Conservation (phyloP, 2,329 filamentous ascomycete species). For the Fusarium tanahbumbuense region DNA sequence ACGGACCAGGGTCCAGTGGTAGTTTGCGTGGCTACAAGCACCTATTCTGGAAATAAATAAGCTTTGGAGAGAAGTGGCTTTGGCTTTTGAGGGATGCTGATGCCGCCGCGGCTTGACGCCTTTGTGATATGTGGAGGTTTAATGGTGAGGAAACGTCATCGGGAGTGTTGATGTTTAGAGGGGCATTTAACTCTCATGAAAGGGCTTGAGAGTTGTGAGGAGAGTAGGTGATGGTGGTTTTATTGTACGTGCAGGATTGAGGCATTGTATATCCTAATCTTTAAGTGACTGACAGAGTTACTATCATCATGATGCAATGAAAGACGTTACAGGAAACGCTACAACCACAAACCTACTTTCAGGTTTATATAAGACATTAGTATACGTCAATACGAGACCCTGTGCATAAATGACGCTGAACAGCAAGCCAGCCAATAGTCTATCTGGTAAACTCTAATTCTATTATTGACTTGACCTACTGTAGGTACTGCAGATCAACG, state of each 20-base stretch:
- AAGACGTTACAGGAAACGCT: neutral
- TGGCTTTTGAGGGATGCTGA: neutral
- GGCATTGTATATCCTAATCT: neutral
- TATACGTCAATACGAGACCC: neutral
- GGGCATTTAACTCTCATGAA: neutral
- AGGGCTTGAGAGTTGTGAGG: neutral
- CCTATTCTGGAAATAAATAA: neutral
- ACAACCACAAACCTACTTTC: neutral
- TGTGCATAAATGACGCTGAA: neutral
- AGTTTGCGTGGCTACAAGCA: neutral
- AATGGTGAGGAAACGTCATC: neutral
- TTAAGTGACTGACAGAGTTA: neutral
- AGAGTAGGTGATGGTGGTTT: neutral
- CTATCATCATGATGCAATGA: neutral
- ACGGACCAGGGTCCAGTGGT: neutral
- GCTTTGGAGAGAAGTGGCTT: neutral
- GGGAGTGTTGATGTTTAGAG: neutral
- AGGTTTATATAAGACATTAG: neutral
- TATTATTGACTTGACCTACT: neutral
- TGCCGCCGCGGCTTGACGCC: conserved; percentile 6
- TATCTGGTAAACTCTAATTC: neutral
- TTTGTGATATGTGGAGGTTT: neutral
- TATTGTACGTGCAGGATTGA: neutral
- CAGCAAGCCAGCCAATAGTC: neutral
- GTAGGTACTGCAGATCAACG: conserved; percentile 4